Evolutionary conservation across 2,329 filamentous ascomycete genomes (phyloP).

Genomic region (Hypoxylon sp.): DNA sequence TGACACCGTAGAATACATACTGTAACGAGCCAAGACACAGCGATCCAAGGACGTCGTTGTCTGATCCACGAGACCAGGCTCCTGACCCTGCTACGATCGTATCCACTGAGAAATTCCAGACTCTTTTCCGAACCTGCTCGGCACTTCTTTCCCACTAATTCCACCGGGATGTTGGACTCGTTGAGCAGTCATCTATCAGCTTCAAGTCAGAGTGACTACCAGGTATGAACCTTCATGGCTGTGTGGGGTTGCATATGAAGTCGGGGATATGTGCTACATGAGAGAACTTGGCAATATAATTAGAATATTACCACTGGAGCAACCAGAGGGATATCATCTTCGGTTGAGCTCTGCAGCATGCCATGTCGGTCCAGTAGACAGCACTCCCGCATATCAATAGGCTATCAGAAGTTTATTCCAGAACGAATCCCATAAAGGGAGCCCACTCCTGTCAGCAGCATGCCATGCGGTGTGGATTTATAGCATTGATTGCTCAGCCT

Average conservation of each 20-base stretch:
- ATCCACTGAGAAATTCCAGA: neutral
- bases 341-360: neutral
- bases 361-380: neutral
- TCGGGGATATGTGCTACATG: neutral
- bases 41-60: neutral
- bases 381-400: constrained; percentile 13
- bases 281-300: constrained; percentile 10
- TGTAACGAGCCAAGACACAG: neutral
- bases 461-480: constrained; percentile 16
- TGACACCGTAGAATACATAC: constrained; percentile 1
- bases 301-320: constrained; percentile 21
- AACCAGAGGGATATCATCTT: neutral
- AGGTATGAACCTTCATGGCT: neutral
- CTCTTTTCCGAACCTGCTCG: neutral
- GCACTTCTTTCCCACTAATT: neutral
- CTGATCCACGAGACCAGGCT: neutral
- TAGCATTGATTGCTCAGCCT: constrained; percentile 2
- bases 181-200: neutral
- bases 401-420: constrained; percentile 24
- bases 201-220: neutral
- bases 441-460: neutral
- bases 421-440: constrained; percentile 8
- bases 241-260: neutral
- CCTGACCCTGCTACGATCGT: constrained; percentile 7
- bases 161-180: neutral